These are phyloP conservation scores for Syzygium malaccense DNA, from an alignment of 441 rosid species.

Conservation along the genomic window DNA sequence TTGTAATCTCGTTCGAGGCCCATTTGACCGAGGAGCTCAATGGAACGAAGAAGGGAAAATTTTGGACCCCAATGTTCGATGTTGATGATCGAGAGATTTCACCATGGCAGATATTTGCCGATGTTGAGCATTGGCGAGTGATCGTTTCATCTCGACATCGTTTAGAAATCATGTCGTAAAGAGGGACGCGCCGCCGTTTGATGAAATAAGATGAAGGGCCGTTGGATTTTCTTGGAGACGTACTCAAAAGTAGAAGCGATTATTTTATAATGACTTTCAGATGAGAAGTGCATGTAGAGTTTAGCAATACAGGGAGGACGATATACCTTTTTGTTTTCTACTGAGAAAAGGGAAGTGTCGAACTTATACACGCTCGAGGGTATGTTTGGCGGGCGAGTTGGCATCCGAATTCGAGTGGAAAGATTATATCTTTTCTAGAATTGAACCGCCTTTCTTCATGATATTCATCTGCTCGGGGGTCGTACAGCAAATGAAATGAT, in stretches of 20 bases:
- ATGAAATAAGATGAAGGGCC: neutral
- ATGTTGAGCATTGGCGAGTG: neutral
- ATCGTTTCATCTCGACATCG: neutral
- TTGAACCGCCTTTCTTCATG: neutral
- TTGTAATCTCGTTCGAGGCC: neutral
- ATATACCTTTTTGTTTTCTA: neutral
- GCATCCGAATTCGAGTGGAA: neutral
- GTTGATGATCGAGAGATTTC: neutral
- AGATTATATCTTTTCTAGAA: neutral
- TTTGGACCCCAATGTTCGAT: neutral
- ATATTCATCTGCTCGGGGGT: neutral
- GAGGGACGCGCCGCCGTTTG: neutral
- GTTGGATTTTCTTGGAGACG: rapidly evolving
- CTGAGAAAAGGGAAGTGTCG: neutral
- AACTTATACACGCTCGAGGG: neutral
- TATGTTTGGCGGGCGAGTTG: neutral
- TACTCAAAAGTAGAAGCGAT: rapidly evolving
- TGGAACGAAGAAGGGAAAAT: neutral
- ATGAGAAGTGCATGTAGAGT: neutral
- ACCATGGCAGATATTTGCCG: neutral
- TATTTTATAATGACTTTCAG: neutral
- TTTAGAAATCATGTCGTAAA: neutral
- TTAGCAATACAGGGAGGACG: neutral
- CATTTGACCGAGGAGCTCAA: neutral
- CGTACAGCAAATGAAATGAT: neutral